These are phyloP conservation scores for Xylaria venustula DNA, from an alignment of 495 filamentous ascomycete species.

Conservation along the genomic window DNA sequence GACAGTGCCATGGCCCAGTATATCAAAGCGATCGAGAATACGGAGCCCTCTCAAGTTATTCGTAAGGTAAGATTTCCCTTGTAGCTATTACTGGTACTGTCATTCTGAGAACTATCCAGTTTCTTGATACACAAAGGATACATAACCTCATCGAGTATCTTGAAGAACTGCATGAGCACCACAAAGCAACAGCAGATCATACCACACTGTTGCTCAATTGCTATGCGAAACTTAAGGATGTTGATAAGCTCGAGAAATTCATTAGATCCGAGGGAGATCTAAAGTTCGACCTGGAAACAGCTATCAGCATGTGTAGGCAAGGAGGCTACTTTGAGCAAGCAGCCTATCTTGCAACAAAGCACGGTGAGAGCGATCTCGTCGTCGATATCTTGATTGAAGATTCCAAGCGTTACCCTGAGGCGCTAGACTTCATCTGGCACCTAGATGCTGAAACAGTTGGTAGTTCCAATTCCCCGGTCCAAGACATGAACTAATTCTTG, in stretches of 20 bases:
- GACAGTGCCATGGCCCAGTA: conserved; percentile 99
- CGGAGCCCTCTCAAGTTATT: conserved; percentile 92
- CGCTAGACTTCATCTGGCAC: conserved; percentile 85
- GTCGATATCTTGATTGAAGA: conserved; percentile 95
- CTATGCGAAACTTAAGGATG: conserved; percentile 96
- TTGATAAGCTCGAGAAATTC: conserved; percentile 90
- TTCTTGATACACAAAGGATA: conserved; percentile 92
- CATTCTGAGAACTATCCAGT: conserved; percentile 51
- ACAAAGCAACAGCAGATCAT: conserved; percentile 91
- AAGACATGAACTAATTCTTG: conserved; percentile 23
- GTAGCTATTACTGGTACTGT: neutral
- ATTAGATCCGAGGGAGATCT: conserved; percentile 93
- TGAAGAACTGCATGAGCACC: conserved; percentile 92
- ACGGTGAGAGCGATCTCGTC: conserved; percentile 89
- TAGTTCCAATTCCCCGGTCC: neutral
- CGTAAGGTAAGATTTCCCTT: conserved; percentile 60
- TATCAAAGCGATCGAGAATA: conserved; percentile 91
- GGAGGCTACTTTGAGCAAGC: conserved; percentile 98
- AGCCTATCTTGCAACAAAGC: conserved; percentile 90
- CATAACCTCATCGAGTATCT: conserved; percentile 97
- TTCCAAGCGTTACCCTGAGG: conserved; percentile 82
- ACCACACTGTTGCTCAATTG: conserved; percentile 94
- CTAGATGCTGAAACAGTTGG: conserved; percentile 74
- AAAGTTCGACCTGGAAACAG: conserved; percentile 96
- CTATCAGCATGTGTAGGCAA: conserved; percentile 96